A percentile compares a stretch with the other conserved stretches of the same genome.
These are phyloP conservation scores for Aspergillus campestris DNA, from an alignment of 495 filamentous ascomycete species.

Conservation along the genomic window DNA sequence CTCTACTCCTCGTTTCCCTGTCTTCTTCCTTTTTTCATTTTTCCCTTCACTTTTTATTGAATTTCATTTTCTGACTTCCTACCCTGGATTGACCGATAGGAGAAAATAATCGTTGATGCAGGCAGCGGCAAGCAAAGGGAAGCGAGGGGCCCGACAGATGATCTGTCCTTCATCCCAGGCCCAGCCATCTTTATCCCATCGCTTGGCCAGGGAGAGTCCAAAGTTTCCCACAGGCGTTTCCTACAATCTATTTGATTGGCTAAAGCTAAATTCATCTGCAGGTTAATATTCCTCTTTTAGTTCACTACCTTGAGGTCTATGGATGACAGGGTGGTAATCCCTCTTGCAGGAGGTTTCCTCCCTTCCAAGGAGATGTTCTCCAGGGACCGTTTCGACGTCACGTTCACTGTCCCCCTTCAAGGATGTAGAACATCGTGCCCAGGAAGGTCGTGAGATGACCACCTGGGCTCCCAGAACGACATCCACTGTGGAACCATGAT, in stretches of 20 bases:
- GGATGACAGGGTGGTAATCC: not conserved
- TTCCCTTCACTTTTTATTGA: not conserved
- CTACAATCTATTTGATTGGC: no score
- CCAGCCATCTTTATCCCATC: not conserved
- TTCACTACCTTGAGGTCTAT: no score
- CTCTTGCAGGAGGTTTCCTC: not conserved
- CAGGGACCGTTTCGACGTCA: no score
- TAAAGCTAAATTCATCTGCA: no score
- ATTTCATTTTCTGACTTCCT: not conserved
- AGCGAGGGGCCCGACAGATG: slow-evolving; percentile 17
- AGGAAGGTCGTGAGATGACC: no score
- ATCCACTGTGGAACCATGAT: no score
- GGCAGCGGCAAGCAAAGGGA: slow-evolving; percentile 5
- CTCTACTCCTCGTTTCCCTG: slow-evolving; percentile 3
- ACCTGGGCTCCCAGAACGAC: no score
- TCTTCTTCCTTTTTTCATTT: slow-evolving; percentile 5
- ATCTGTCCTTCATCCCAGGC: slow-evolving; percentile 6
- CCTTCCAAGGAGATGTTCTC: not conserved
- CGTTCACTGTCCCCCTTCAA: no score
- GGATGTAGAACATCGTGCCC: no score
- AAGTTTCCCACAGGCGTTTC: no score
- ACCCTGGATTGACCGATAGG: slow-evolving; percentile 8
- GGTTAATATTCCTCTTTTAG: no score
- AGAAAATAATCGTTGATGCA: slow-evolving; percentile 4
- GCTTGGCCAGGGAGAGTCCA: no score